phyloP scores from a whole-genome alignment of 2,329 filamentous ascomycete genomes.

The Cladosporium colombiae region DNA sequence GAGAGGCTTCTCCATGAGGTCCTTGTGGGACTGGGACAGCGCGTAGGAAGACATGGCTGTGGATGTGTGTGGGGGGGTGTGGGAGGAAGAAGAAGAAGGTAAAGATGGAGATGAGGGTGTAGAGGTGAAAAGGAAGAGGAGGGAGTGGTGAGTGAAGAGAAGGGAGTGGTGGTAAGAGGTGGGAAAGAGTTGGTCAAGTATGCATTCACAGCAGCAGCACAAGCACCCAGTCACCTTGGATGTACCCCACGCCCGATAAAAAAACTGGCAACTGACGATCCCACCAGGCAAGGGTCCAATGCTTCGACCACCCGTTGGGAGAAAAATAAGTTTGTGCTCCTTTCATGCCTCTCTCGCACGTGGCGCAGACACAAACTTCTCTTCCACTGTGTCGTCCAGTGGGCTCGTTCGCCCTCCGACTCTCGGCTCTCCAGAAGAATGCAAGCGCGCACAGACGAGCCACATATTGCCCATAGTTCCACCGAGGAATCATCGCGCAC shows the following conservation, averaged over 20 bases:
- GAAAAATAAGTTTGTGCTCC: background rate
- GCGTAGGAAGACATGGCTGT: conserved; percentile 52
- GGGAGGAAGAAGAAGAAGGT: background rate
- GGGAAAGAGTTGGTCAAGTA: background rate
- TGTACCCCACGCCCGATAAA: conserved; percentile 5
- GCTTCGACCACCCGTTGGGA: background rate
- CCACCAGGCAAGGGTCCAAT: background rate
- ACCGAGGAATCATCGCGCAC: background rate
- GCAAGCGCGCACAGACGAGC: conserved; percentile 2
- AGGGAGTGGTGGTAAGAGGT: background rate
- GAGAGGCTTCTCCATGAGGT: conserved; percentile 92
- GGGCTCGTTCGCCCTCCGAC: background rate
- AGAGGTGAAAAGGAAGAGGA: background rate
- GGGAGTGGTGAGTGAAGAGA: background rate
- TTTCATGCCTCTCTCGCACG: too few species aligned
- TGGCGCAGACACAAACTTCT: too few species aligned
- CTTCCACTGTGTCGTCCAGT: background rate
- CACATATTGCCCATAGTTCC: conserved; percentile 7
- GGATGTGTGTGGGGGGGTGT: background rate
- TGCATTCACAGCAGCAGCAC: background rate
- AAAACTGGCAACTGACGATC: conserved; percentile 5
- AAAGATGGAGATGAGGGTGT: background rate
- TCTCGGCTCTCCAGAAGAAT: background rate
- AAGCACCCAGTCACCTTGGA: background rate
- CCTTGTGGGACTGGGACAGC: conserved; percentile 65